Evolutionary conservation across 768 basidiomycete species (phyloP).

Genomic region (Pleurotus sapidus): DNA sequence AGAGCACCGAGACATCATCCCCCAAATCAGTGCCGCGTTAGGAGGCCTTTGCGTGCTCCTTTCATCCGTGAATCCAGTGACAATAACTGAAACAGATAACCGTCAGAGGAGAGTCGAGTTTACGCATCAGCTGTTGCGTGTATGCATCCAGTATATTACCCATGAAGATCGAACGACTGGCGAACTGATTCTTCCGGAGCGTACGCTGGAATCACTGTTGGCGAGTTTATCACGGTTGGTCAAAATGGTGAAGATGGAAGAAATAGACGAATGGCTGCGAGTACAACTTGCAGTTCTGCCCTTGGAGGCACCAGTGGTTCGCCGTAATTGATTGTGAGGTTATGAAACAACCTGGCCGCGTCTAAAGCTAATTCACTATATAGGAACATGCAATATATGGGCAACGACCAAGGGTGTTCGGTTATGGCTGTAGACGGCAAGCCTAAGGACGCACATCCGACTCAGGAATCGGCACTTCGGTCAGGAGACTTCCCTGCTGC

Average conservation of each 20-base stretch:
- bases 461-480: too few relatives aligned
- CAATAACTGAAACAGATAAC: background rate
- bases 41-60: background rate
- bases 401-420: too few relatives aligned
- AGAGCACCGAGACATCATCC: background rate
- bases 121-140: background rate
- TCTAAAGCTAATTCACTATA: too few relatives aligned
- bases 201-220: background rate
- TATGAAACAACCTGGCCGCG: too few relatives aligned
- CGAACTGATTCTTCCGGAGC: background rate
- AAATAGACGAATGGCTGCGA: background rate
- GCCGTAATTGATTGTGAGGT: too few relatives aligned
- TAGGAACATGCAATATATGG: too few relatives aligned
- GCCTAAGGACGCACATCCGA: too few relatives aligned
- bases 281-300: too few relatives aligned
- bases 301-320: too few relatives aligned
- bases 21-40: background rate
- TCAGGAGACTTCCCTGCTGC: too few relatives aligned
- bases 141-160: background rate
- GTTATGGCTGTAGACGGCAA: too few relatives aligned
- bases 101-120: background rate
- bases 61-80: constrained; percentile 1
- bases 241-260: background rate
- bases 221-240: background rate
- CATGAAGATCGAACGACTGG: background rate